These are phyloP conservation scores for Pythium dissimile DNA, from an alignment of 352 stramenopile species.

Conservation along the genomic window DNA sequence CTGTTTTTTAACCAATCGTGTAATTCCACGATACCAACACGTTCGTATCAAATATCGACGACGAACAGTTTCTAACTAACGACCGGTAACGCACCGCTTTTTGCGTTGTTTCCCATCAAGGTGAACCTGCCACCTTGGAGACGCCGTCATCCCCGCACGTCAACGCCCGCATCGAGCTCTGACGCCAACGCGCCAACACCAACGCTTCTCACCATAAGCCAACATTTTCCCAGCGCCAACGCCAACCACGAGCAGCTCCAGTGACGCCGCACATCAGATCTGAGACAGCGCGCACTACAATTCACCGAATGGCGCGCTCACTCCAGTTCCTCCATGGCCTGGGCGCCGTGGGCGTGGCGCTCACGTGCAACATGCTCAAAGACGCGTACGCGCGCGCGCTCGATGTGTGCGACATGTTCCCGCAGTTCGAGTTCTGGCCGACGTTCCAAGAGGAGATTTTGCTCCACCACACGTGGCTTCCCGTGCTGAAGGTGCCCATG, in stretches of 20 bases:
- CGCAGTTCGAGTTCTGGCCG: conserved; percentile 55
- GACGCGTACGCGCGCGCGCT: conserved; percentile 41
- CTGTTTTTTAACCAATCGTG: conserved; percentile 4
- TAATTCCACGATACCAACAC: conserved; percentile 4
- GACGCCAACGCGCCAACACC: conserved; percentile 6
- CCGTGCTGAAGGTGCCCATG: conserved; percentile 35
- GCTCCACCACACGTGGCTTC: conserved; percentile 53
- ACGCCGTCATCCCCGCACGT: too few relatives aligned
- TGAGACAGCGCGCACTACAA: too few relatives aligned
- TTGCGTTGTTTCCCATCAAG: not conserved
- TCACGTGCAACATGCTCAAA: conserved; percentile 41
- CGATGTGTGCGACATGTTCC: conserved; percentile 58
- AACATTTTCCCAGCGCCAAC: not conserved
- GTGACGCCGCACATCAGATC: not conserved
- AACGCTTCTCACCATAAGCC: not conserved
- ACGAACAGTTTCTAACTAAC: not conserved
- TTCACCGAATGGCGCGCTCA: conserved; percentile 15
- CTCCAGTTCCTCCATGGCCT: conserved; percentile 45
- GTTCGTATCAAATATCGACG: not conserved
- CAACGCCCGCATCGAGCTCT: not conserved
- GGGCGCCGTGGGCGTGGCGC: conserved; percentile 29
- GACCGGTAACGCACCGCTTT: not conserved
- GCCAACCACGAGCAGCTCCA: conserved; percentile 7
- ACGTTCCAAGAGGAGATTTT: conserved; percentile 55
- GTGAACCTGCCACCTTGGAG: conserved; percentile 2